A percentile compares a stretch with the other conserved stretches of the same genome.
phyloP scores from a whole-genome alignment of 148 eudicot genomes.

The Camellia granthamiana region DNA sequence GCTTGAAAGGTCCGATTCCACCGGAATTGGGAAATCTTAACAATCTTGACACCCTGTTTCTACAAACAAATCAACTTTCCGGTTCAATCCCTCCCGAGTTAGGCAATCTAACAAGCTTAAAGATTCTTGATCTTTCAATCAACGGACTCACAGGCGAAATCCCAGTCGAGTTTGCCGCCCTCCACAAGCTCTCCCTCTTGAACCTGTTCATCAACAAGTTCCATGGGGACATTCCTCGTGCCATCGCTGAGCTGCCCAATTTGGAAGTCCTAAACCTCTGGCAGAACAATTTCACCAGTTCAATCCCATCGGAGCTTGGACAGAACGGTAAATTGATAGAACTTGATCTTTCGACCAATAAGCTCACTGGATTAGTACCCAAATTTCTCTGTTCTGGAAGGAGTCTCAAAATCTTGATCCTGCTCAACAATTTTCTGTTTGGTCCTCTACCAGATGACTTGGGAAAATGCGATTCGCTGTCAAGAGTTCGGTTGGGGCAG shows the following conservation, averaged over 20 bases:
- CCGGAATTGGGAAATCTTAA: slow-evolving; percentile 39
- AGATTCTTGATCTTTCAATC: slow-evolving; percentile 43
- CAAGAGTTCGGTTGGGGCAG: slow-evolving; percentile 47
- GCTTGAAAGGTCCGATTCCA: slow-evolving; percentile 44
- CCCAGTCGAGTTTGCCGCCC: slow-evolving; percentile 35
- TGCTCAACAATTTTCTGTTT: slow-evolving; percentile 51
- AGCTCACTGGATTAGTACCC: slow-evolving; percentile 50
- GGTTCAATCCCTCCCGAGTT: slow-evolving; percentile 41
- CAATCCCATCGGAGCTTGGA: slow-evolving; percentile 53
- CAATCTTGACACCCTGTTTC: slow-evolving; percentile 44
- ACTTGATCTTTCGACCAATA: slow-evolving; percentile 54
- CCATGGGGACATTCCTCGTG: slow-evolving; percentile 42
- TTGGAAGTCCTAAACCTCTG: slow-evolving; percentile 46
- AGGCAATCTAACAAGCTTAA: slow-evolving; percentile 29
- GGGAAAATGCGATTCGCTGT: slow-evolving; percentile 40
- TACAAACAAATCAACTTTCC: slow-evolving; percentile 44
- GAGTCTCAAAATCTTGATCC: slow-evolving; percentile 39
- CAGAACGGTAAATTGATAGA: slow-evolving; percentile 32
- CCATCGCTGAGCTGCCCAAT: slow-evolving; percentile 39
- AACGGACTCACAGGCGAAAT: slow-evolving; percentile 45
- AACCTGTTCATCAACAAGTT: slow-evolving; percentile 53
- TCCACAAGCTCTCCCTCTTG: slow-evolving; percentile 34
- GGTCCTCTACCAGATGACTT: slow-evolving; percentile 49
- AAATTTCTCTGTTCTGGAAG: slow-evolving; percentile 44
- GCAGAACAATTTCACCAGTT: slow-evolving; percentile 53